phyloP scores from a whole-genome alignment of 164 flowering plant genomes.

The Aristolochia contorta region DNA sequence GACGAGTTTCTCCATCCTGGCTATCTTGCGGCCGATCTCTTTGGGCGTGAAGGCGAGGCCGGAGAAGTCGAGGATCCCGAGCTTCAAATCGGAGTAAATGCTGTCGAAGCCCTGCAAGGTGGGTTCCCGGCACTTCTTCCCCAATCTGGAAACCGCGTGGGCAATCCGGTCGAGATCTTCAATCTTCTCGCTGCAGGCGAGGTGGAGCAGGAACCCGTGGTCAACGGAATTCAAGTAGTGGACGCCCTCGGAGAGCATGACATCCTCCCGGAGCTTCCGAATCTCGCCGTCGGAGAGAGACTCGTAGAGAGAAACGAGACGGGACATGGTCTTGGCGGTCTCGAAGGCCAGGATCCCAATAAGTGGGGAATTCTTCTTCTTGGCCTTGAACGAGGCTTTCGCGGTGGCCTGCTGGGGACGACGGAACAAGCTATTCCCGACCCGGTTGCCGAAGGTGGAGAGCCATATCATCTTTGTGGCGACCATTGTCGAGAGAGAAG shows the following conservation, averaged over 20 bases:
- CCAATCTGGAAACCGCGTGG: constrained; percentile 32
- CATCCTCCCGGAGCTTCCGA: constrained; percentile 22
- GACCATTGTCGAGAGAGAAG: not conserved
- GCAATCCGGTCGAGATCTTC: constrained; percentile 54
- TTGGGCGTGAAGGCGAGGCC: constrained; percentile 17
- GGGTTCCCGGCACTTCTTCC: constrained; percentile 37
- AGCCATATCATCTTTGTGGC: constrained; percentile 15
- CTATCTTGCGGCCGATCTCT: constrained; percentile 23
- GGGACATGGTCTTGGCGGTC: constrained; percentile 64
- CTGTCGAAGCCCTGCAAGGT: constrained; percentile 35
- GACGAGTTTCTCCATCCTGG: constrained; percentile 44
- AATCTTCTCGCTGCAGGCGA: constrained; percentile 52
- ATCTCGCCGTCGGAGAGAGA: constrained; percentile 52
- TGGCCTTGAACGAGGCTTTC: not conserved
- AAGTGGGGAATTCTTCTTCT: not conserved
- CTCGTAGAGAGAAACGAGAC: constrained; percentile 44
- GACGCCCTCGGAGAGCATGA: constrained; percentile 40
- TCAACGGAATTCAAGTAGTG: constrained; percentile 46
- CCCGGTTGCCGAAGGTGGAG: constrained; percentile 10
- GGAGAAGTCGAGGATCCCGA: constrained; percentile 23
- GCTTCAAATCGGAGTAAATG: constrained; percentile 35
- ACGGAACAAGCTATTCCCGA: constrained; percentile 9
- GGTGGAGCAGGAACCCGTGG: constrained; percentile 36
- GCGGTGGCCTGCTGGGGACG: not conserved
- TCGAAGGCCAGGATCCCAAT: constrained; percentile 73